These are phyloP conservation scores for Polyporus tsugae DNA, from an alignment of 1,284 basidiomycete species.

Conservation along the genomic window DNA sequence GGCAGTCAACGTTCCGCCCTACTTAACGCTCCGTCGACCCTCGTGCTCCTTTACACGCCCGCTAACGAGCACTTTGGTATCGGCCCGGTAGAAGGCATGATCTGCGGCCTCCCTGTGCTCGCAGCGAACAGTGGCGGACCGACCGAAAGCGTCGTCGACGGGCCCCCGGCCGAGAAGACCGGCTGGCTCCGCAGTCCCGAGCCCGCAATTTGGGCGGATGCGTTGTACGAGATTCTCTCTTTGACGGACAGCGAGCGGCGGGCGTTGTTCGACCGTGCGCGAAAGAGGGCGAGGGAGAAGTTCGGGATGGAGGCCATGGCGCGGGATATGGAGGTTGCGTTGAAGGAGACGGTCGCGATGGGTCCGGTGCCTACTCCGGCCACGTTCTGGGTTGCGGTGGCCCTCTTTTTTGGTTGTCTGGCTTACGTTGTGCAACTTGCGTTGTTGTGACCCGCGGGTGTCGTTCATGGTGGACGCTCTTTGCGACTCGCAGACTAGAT, in stretches of 20 bases:
- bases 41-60: constrained; percentile 91
- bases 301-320: constrained; percentile 78
- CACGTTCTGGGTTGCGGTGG: constrained; percentile 22
- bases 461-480: neutral
- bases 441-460: constrained; percentile 6
- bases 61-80: constrained; percentile 98
- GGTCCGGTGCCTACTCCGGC: constrained; percentile 45
- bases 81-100: constrained; percentile 95
- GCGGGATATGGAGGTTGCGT: constrained; percentile 61
- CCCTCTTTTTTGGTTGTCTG: constrained; percentile 21
- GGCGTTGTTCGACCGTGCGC: constrained; percentile 62
- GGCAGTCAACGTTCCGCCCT: constrained; percentile 82
- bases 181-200: constrained; percentile 79
- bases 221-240: constrained; percentile 66
- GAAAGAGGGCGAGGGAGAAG: constrained; percentile 60
- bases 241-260: constrained; percentile 56
- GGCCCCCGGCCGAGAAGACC: constrained; percentile 51
- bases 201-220: constrained; percentile 75
- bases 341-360: constrained; percentile 60
- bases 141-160: constrained; percentile 85
- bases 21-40: constrained; percentile 69
- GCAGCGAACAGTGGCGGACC: constrained; percentile 94
- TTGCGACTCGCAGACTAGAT: neutral
- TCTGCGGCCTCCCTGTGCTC: constrained; percentile 89
- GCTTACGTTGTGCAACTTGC: constrained; percentile 3